Conservation (phyloP, 2,329 filamentous ascomycete genomes). For the Teratosphaeria viscida region DNA sequence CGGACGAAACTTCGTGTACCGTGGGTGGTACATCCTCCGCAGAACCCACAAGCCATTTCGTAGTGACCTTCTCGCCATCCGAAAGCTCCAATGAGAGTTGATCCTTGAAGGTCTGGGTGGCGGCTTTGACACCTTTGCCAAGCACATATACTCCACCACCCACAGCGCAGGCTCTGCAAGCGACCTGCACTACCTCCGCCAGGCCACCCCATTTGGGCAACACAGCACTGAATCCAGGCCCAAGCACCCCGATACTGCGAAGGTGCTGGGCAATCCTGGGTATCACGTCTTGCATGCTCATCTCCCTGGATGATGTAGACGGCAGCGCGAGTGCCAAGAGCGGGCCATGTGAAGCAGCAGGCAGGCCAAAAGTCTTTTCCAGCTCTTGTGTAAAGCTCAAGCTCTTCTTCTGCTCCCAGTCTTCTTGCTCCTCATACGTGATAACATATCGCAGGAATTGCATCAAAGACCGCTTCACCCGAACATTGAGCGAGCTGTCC, state of each 20-base stretch:
- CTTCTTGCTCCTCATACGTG: conserved; percentile 53
- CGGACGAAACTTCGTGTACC: neutral
- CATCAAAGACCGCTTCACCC: conserved; percentile 78
- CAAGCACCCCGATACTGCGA: conserved; percentile 76
- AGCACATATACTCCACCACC: conserved; percentile 87
- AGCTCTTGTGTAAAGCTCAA: conserved; percentile 51
- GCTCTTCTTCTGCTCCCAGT: conserved; percentile 50
- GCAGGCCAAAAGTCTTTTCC: conserved; percentile 42
- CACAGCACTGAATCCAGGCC: conserved; percentile 78
- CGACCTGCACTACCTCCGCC: conserved; percentile 82
- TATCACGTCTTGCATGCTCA: conserved; percentile 58
- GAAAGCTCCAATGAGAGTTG: conserved; percentile 14
- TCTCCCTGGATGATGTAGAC: conserved; percentile 44
- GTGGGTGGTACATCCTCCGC: conserved; percentile 14
- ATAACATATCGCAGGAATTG: conserved; percentile 85
- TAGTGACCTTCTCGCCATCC: conserved; percentile 21
- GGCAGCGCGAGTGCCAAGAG: conserved; percentile 65
- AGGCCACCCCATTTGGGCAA: conserved; percentile 88
- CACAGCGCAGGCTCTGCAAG: conserved; percentile 80
- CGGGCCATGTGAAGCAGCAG: conserved; percentile 54
- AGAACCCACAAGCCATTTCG: conserved; percentile 21
- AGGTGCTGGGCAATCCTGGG: conserved; percentile 68
- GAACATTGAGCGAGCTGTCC: conserved; percentile 62
- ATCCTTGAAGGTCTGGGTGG: conserved; percentile 9
- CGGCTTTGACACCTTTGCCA: conserved; percentile 51